Evolutionary conservation across 108 stramenopile species (phyloP).

Genomic region (Hondaea fermentalgiana): DNA sequence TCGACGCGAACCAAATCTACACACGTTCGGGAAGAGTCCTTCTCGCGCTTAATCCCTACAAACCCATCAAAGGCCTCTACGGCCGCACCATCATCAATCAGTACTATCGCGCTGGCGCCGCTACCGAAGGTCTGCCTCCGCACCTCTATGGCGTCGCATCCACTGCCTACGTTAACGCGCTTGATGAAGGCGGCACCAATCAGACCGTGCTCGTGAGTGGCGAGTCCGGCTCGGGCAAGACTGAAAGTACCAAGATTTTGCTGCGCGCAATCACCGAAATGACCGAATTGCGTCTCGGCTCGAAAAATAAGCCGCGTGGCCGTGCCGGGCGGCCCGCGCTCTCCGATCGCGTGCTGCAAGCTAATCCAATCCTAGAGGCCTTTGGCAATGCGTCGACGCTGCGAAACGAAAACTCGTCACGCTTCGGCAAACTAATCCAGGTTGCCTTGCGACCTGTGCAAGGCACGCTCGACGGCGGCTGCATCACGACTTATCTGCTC

Average conservation of each 20-base stretch:
- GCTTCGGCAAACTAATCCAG: slow-evolving; percentile 1
- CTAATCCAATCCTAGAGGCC: not conserved
- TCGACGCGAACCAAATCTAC: slow-evolving; percentile 73
- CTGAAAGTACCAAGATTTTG: slow-evolving; percentile 25
- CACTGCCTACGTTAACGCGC: slow-evolving; percentile 82
- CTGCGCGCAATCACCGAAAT: not conserved
- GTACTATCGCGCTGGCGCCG: slow-evolving; percentile 32
- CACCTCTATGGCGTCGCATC: slow-evolving; percentile 86
- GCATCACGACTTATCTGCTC: slow-evolving; percentile 12
- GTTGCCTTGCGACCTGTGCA: not conserved
- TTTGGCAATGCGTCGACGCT: not conserved
- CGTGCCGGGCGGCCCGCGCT: not conserved
- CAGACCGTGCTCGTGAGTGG: slow-evolving; percentile 21
- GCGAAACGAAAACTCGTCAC: not conserved
- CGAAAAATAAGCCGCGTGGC: not conserved
- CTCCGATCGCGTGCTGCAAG: not conserved
- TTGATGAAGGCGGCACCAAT: slow-evolving; percentile 31
- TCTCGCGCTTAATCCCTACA: slow-evolving; percentile 83
- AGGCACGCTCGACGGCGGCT: not conserved
- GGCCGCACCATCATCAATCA: slow-evolving; percentile 56
- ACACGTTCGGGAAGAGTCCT: slow-evolving; percentile 80
- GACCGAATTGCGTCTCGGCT: not conserved
- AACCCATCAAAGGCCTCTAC: slow-evolving; percentile 75
- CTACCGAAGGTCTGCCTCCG: slow-evolving; percentile 46
- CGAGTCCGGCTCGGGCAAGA: slow-evolving; percentile 31